phyloP scores from a whole-genome alignment of 345 rosid species.

The Barbarea vulgaris region DNA sequence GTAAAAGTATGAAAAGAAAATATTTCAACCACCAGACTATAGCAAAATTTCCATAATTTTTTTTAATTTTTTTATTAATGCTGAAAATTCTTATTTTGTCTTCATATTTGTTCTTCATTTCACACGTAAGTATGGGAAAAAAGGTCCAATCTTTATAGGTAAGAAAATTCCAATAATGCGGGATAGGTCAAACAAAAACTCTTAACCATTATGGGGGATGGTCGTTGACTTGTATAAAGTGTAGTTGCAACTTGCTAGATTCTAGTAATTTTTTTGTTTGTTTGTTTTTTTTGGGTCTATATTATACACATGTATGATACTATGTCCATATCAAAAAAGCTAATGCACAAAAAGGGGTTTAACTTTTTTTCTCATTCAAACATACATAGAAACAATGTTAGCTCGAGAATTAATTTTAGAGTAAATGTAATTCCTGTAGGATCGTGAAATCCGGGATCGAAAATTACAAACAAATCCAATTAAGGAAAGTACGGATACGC shows the following conservation, averaged over 20 bases:
- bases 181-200: slow-evolving; percentile 30
- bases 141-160: background rate
- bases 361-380: background rate
- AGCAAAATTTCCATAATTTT: background rate
- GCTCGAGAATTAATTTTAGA: background rate
- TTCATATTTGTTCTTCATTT: background rate
- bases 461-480: too few species aligned
- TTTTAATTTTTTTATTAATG: background rate
- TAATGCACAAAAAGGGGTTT: slow-evolving; percentile 12
- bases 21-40: background rate
- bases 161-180: slow-evolving; percentile 13
- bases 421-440: background rate
- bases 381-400: background rate
- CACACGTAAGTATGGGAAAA: background rate
- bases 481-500: too few species aligned
- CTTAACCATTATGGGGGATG: background rate
- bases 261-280: too few species aligned
- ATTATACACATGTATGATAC: background rate
- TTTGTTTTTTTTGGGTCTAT: too few species aligned
- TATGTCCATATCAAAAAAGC: background rate
- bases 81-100: background rate
- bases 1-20: background rate
- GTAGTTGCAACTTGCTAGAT: slow-evolving; percentile 10
- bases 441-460: too few species aligned
- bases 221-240: slow-evolving; percentile 30